Evolutionary conservation across 768 basidiomycete species (phyloP).

Genomic region (Serendipita vermifera): DNA sequence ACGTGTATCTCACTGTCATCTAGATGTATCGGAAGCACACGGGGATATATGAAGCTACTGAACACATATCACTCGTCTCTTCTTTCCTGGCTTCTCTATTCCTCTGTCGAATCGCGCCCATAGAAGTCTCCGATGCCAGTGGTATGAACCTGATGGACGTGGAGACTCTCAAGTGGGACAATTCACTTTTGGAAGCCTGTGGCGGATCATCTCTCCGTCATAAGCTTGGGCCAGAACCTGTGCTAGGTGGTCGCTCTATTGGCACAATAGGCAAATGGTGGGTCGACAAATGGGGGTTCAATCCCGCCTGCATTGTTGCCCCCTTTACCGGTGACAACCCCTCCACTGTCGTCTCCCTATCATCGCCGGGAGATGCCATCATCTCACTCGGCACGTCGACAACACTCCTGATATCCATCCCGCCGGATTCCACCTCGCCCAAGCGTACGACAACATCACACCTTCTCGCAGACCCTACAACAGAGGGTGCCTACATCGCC

Average conservation of each 20-base stretch:
- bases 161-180: slow-evolving; percentile 59
- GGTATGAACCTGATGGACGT: slow-evolving; percentile 86
- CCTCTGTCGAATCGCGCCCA: slow-evolving; percentile 59
- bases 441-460: slow-evolving; percentile 63
- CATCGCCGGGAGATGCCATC: slow-evolving; percentile 66
- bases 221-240: slow-evolving; percentile 68
- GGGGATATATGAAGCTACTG: slow-evolving; percentile 43
- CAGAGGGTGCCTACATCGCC: slow-evolving; percentile 51
- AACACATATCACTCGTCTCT: slow-evolving; percentile 64
- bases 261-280: slow-evolving; percentile 60
- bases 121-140: slow-evolving; percentile 79
- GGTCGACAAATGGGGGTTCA: slow-evolving; percentile 63
- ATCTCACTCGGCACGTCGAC: slow-evolving; percentile 83
- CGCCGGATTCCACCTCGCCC: slow-evolving; percentile 49
- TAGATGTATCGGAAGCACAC: slow-evolving; percentile 48
- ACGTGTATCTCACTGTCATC: slow-evolving; percentile 5
- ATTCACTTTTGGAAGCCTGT: slow-evolving; percentile 47
- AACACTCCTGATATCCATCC: slow-evolving; percentile 67
- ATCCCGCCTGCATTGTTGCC: slow-evolving; percentile 57
- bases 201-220: slow-evolving; percentile 51
- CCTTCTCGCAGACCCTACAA: slow-evolving; percentile 55
- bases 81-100: slow-evolving; percentile 78
- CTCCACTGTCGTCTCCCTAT: slow-evolving; percentile 62
- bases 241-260: slow-evolving; percentile 52
- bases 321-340: slow-evolving; percentile 89